A percentile compares a stretch with the other conserved stretches of the same genome.
Evolutionary conservation across 257 asterid genomes (phyloP).

Genomic region (Osmanthus fragrans): DNA sequence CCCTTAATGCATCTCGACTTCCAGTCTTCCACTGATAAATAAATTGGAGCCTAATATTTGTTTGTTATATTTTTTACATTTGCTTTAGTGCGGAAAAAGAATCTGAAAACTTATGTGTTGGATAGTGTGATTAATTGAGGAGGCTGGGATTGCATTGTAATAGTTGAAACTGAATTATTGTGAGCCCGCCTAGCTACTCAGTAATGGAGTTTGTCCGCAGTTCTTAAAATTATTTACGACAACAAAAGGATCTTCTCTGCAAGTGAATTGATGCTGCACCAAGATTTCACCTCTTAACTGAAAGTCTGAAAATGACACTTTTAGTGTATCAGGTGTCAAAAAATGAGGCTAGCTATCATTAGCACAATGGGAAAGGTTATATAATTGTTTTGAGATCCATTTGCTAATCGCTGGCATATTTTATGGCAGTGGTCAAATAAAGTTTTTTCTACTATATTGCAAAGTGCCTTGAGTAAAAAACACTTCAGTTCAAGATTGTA

Average conservation of each 20-base stretch:
- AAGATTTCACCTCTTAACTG: slow-evolving; percentile 3
- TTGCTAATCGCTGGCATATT: not conserved
- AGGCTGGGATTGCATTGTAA: not conserved
- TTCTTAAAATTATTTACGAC: not conserved
- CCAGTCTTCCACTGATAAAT: not conserved
- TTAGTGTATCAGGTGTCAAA: not conserved
- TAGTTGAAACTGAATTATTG: not conserved
- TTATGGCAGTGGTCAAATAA: not conserved
- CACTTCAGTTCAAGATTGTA: slow-evolving; percentile 1
- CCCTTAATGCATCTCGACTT: not conserved
- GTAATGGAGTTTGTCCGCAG: not conserved
- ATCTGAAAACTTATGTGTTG: not conserved
- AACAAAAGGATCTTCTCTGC: not conserved
- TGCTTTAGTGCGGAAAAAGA: not conserved
- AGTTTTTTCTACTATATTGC: not conserved
- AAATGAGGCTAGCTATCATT: not conserved
- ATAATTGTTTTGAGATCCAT: not conserved
- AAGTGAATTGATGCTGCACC: not conserved
- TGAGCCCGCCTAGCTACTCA: not conserved
- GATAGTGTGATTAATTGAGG: not conserved
- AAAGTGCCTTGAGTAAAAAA: not conserved
- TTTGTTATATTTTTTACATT: not conserved
- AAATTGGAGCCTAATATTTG: not conserved
- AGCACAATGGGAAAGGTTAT: not conserved
- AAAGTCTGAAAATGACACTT: not conserved